Base-by-base conservation (phyloP, 257 asterid genomes). In the Salvia splendens region DNA sequence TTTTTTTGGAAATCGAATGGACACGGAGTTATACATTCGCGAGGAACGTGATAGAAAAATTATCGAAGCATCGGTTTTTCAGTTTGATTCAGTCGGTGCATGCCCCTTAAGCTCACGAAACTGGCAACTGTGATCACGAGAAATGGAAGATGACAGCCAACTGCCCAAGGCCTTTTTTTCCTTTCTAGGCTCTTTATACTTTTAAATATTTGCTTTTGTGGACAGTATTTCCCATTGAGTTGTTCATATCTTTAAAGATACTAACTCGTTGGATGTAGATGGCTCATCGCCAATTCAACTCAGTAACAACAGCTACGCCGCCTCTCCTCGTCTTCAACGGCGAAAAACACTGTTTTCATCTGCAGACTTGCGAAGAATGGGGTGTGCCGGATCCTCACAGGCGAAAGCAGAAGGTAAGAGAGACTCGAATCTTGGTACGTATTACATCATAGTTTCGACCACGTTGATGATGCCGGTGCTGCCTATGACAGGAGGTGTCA, bases 371-470 rank as follows among this genome's bases (percentile, higher is more conserved):
- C 43, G 43, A 61, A 65, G 60, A 55, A 89, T 89, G 96, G 96
- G 96, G n/a, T 84, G 93, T 79, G 83, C 78, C 59, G 91, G 89
- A 76, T 87, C 95, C 50, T 82, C 95, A 12, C 89, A 84, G 56
- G 66, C 73, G 66, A 84, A 78, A 79, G 85, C 79, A 10, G 84
- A 85, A 64, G 82, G 89, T 77, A 59, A 24, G 82, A 50, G 24
- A 30, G n/a, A 9, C 57, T 14, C 20, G 5, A 9, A n/a, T 20
- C 47, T 8, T 38, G 10, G 20, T 33, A 2, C 30, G n/a, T 46
- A 12, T 0, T 12, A 49, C 10, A 20, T 20, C 12, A 5, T 63
- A 53, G 1, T 24, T 38, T 38, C 10, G 8, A 35, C 40, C 40
- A 35, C 7, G 40, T 35, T 38, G 9, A 5, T 38, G 9, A 38